Evolutionary conservation across 1,284 basidiomycete species (phyloP).

Genomic region (Leccinum subspadiceum): DNA sequence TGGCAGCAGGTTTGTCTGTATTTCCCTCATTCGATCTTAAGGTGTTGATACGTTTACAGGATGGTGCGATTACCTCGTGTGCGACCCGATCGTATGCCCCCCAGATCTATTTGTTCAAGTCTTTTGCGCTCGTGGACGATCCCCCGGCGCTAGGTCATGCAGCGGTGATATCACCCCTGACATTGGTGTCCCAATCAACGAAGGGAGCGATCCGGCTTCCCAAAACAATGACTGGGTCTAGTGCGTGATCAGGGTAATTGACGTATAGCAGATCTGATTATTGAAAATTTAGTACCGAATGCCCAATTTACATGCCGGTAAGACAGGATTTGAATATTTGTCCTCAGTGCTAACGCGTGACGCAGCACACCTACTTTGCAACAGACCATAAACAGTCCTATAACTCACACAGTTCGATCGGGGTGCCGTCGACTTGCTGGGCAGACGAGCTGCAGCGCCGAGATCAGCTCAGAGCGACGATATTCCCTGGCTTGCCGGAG

Average conservation of each 20-base stretch:
- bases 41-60: constrained; percentile 26
- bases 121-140: constrained; percentile 19
- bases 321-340: constrained; percentile 6
- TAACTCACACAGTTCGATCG: constrained; percentile 19
- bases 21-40: not conserved
- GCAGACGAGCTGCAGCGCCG: constrained; percentile 46
- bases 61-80: constrained; percentile 65
- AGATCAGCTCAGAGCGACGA: constrained; percentile 40
- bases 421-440: constrained; percentile 39
- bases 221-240: constrained; percentile 51
- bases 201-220: constrained; percentile 53
- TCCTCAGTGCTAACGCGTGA: constrained; percentile 3
- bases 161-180: constrained; percentile 15
- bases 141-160: constrained; percentile 1
- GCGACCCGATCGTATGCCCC: constrained; percentile 47
- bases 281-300: constrained; percentile 36
- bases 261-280: constrained; percentile 12
- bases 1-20: constrained; percentile 42
- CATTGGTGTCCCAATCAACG: constrained; percentile 38
- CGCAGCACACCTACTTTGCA: constrained; percentile 56
- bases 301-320: constrained; percentile 54
- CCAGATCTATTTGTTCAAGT: constrained; percentile 44
- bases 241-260: constrained; percentile 32
- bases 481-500: constrained; percentile 51
- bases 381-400: constrained; percentile 59